Percentiles rank a stretch among this genome's conserved stretches.
Conservation (phyloP, 345 rosid species). For the Populus ilicifolia region DNA sequence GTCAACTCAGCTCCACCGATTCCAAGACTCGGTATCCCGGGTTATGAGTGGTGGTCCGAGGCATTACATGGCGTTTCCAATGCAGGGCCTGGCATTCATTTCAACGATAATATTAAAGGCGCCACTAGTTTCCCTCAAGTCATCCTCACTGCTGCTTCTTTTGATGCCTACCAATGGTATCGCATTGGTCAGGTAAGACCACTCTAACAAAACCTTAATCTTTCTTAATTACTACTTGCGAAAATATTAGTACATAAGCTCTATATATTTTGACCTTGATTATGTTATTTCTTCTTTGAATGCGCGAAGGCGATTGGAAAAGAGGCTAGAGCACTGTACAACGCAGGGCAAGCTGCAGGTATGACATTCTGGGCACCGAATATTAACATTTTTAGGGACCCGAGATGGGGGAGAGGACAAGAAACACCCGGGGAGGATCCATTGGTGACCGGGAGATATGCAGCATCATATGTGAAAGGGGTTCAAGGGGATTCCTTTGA, state of each 20-base stretch:
- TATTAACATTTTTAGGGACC: slow-evolving; percentile 32
- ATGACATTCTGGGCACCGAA: slow-evolving; percentile 36
- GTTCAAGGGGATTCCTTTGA: slow-evolving; percentile 28
- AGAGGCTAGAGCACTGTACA: slow-evolving; percentile 30
- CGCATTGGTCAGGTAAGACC: slow-evolving; percentile 68
- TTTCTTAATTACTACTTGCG: neutral
- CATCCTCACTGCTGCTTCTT: slow-evolving; percentile 76
- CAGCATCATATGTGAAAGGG: slow-evolving; percentile 30
- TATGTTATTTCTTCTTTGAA: neutral
- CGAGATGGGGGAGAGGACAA: slow-evolving; percentile 37
- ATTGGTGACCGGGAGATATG: slow-evolving; percentile 23
- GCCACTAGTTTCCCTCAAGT: slow-evolving; percentile 95
- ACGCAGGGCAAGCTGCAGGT: slow-evolving; percentile 29
- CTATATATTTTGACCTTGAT: neutral
- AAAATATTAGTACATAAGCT: neutral
- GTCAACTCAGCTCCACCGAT: slow-evolving; percentile 65
- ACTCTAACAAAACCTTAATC: neutral
- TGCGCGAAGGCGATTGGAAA: slow-evolving; percentile 21
- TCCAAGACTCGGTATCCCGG: slow-evolving; percentile 72
- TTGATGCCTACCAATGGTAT: slow-evolving; percentile 65
- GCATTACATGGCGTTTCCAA: slow-evolving; percentile 75
- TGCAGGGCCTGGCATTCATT: slow-evolving; percentile 63
- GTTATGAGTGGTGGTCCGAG: slow-evolving; percentile 94
- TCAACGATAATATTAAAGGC: slow-evolving; percentile 47
- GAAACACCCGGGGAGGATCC: slow-evolving; percentile 36